phyloP scores from a whole-genome alignment of 257 asterid species.

The Sherardia arvensis region DNA sequence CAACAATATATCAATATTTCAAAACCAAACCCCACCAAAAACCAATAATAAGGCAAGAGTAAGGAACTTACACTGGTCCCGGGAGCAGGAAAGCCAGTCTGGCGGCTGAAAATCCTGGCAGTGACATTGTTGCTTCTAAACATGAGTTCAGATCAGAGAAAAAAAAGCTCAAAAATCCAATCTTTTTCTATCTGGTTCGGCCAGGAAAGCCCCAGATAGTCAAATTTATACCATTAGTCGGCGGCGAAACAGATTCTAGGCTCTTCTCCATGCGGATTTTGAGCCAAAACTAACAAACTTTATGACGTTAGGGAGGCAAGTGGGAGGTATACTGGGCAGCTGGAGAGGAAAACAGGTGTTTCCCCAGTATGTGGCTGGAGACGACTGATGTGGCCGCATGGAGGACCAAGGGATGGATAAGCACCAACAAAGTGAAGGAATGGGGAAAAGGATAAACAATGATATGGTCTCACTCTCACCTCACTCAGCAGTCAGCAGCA shows the following conservation, averaged over 20 bases:
- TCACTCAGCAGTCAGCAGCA: not conserved
- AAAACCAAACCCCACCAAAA: not conserved
- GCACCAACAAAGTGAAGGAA: not conserved
- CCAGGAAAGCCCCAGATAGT: constrained; percentile 4
- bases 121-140: constrained; percentile 89
- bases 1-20: too few relatives aligned
- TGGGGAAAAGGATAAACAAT: not conserved
- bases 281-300: not conserved
- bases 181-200: constrained; percentile 3
- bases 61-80: constrained; percentile 63
- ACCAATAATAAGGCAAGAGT: not conserved
- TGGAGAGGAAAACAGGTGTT: not conserved
- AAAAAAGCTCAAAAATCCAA: not conserved
- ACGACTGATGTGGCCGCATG: constrained; percentile 1
- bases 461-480: not conserved
- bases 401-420: constrained; percentile 1
- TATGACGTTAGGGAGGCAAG: not conserved
- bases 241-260: constrained; percentile 1
- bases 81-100: constrained; percentile 82
- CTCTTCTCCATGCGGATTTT: not conserved
- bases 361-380: constrained; percentile 1
- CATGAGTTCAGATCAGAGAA: constrained; percentile 29
- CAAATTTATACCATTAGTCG: not conserved
- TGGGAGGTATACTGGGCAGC: not conserved
- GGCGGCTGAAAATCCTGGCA: constrained; percentile 96